A percentile compares a stretch with the other conserved stretches of the same genome.
Evolutionary conservation across 768 basidiomycete genomes (phyloP).

Genomic region (Pulveroboletus sp.): DNA sequence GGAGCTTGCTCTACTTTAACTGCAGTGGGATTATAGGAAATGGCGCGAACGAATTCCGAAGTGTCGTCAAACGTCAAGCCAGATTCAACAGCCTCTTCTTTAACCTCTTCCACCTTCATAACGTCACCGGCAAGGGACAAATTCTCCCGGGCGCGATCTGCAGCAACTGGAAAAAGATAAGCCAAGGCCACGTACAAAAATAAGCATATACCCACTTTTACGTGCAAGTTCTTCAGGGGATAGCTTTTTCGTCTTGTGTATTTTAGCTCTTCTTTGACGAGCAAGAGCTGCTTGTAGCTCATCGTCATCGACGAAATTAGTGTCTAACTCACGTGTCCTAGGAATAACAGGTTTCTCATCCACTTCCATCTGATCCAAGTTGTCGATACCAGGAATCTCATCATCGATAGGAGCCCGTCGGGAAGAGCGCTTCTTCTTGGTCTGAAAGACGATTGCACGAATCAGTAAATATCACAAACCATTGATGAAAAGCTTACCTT

Average conservation of each 20-base stretch:
- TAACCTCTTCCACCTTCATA: constrained; percentile 48
- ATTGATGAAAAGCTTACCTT: constrained; percentile 50
- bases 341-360: constrained; percentile 72
- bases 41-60: constrained; percentile 90
- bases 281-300: constrained; percentile 93
- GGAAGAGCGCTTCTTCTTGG: constrained; percentile 87
- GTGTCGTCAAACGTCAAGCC: constrained; percentile 94
- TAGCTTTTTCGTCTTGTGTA: constrained; percentile 72
- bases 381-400: constrained; percentile 26
- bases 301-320: constrained; percentile 97
- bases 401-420: constrained; percentile 52
- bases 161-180: constrained; percentile 49
- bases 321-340: constrained; percentile 69
- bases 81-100: constrained; percentile 32
- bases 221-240: constrained; percentile 81
- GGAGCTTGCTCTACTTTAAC: constrained; percentile 50
- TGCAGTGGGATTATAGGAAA: constrained; percentile 61
- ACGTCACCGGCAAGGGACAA: constrained; percentile 36
- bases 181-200: neutral
- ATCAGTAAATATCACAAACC: neutral
- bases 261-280: constrained; percentile 77
- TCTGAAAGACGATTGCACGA: constrained; percentile 40
- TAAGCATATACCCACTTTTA: constrained; percentile 50
- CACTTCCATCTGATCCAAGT: constrained; percentile 62
- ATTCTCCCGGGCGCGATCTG: constrained; percentile 56